Conservation (phyloP, 768 basidiomycete species). For the Boletales sp. region DNA sequence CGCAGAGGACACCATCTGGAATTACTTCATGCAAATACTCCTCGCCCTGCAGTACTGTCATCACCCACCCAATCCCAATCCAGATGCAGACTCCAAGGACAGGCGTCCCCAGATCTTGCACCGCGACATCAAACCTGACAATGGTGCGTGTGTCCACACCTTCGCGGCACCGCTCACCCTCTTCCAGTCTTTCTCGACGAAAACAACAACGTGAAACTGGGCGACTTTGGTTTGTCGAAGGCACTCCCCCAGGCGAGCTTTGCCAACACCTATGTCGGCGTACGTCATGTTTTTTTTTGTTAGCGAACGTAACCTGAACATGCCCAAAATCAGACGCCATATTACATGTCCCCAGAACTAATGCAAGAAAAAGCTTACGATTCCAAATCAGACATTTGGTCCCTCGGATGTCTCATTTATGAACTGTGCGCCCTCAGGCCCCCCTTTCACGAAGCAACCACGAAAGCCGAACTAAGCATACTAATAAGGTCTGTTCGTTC, state of each 20-base stretch:
- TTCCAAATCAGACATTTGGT: slow-evolving; percentile 98
- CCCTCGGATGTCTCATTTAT: slow-evolving; percentile 92
- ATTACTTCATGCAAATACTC: slow-evolving; percentile 90
- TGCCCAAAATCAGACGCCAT: slow-evolving; percentile 71
- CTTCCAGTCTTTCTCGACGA: slow-evolving; percentile 83
- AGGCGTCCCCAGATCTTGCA: slow-evolving; percentile 79
- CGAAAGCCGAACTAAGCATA: slow-evolving; percentile 80
- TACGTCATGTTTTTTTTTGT: slow-evolving; percentile 37
- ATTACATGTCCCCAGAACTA: slow-evolving; percentile 99
- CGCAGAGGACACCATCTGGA: slow-evolving; percentile 93
- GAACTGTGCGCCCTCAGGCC: slow-evolving; percentile 94
- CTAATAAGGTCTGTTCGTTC: slow-evolving; percentile 62
- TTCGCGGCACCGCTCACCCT: not conserved
- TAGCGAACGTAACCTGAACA: not conserved
- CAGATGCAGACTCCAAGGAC: slow-evolving; percentile 42
- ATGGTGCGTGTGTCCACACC: slow-evolving; percentile 53
- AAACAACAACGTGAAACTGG: slow-evolving; percentile 84
- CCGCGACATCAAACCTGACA: slow-evolving; percentile 96
- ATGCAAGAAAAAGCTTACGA: slow-evolving; percentile 98
- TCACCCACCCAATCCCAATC: slow-evolving; percentile 53
- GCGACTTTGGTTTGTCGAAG: slow-evolving; percentile 96
- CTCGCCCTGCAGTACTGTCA: slow-evolving; percentile 92
- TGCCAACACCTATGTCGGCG: slow-evolving; percentile 96
- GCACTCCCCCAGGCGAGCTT: slow-evolving; percentile 85
- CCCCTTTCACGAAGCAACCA: slow-evolving; percentile 91